phyloP scores from a whole-genome alignment of 2,329 filamentous ascomycete species.

The Hymenoscyphus linearis region DNA sequence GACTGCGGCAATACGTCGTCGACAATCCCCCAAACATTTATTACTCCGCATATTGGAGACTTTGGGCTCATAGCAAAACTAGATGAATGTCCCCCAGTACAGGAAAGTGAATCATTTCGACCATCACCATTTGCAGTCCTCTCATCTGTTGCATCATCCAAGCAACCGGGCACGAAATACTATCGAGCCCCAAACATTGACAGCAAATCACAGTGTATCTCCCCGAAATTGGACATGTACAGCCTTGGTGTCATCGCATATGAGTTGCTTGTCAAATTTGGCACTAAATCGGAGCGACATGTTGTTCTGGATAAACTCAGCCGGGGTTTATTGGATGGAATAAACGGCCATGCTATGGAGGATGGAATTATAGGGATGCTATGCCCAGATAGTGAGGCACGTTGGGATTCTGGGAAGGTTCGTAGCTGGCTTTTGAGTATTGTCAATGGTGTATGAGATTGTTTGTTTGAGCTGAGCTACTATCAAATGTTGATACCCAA shows the following conservation, averaged over 20 bases:
- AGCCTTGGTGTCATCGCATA: conserved; percentile 57
- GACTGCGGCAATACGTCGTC: conserved; percentile 36
- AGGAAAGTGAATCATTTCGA: conserved; percentile 1
- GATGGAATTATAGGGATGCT: conserved; percentile 26
- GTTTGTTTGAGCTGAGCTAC: neutral
- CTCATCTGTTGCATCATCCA: conserved; percentile 20
- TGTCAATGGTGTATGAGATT: neutral
- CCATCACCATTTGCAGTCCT: conserved; percentile 11
- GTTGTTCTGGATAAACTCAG: conserved; percentile 37
- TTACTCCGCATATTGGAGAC: conserved; percentile 60
- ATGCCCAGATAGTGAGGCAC: conserved; percentile 10
- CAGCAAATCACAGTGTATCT: neutral
- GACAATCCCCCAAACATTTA: conserved; percentile 34
- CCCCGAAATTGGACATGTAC: conserved; percentile 41
- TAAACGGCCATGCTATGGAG: conserved; percentile 21
- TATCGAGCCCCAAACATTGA: conserved; percentile 42
- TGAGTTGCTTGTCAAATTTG: conserved; percentile 53
- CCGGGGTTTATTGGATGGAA: conserved; percentile 17
- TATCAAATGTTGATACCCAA: neutral
- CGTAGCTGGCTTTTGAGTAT: conserved; percentile 17
- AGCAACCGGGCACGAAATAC: conserved; percentile 54
- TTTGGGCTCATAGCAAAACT: conserved; percentile 56
- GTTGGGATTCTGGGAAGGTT: conserved; percentile 22
- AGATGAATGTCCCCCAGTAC: conserved; percentile 22
- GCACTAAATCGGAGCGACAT: conserved; percentile 43